These are phyloP conservation scores for Backusella sp. DNA, from an alignment of 192 early-diverging fungal genomes.

Conservation along the genomic window DNA sequence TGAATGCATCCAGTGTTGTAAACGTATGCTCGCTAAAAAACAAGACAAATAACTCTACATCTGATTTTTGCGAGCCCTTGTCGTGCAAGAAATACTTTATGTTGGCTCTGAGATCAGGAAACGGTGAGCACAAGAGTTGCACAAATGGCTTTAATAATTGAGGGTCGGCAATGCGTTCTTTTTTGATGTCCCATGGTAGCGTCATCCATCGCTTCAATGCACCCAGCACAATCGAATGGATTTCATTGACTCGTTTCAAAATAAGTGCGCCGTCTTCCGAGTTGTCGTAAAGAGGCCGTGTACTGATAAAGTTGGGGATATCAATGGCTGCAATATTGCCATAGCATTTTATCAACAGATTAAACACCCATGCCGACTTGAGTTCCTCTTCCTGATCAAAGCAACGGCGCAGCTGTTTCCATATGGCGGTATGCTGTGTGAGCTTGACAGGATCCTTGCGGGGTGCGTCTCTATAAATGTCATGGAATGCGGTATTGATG, in stretches of 20 bases:
- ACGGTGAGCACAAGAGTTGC: neutral
- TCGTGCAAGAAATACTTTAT: neutral
- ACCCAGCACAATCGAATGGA: neutral
- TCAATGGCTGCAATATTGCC: conserved; percentile 13
- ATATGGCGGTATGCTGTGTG: neutral
- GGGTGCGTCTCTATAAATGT: neutral
- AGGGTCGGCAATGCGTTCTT: neutral
- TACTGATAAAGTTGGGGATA: conserved; percentile 8
- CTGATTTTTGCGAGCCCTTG: neutral
- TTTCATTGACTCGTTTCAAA: neutral
- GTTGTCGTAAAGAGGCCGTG: neutral
- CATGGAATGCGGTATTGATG: neutral
- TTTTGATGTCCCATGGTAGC: neutral
- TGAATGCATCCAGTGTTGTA: conserved; percentile 1
- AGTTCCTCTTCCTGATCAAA: neutral
- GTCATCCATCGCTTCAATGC: neutral
- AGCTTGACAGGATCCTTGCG: neutral
- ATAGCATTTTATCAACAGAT: conserved; percentile 15
- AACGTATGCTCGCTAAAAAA: neutral
- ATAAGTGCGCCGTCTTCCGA: neutral
- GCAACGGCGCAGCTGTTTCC: conserved; percentile 7
- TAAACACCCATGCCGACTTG: neutral
- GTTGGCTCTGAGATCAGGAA: neutral
- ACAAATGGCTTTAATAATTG: conserved; percentile 1
- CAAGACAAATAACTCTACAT: neutral